Percentiles rank a stretch among this genome's conserved stretches.
phyloP scores from a whole-genome alignment of 805 yeast genomes.

The Pichia rugopelliculosa region DNA sequence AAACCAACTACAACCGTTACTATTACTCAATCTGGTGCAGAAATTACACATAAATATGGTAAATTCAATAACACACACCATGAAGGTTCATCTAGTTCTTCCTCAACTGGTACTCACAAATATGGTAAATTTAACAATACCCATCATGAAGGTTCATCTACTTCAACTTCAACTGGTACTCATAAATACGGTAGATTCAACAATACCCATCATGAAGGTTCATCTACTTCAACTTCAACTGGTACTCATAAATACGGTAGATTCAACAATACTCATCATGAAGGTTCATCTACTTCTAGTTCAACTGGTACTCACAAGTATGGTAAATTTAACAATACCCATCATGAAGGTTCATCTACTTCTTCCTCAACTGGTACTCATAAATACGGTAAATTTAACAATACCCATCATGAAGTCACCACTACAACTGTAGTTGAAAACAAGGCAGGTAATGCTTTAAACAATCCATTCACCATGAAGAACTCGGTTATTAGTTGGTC shows the following conservation, averaged over 20 bases:
- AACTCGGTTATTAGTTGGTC: slow-evolving; percentile 21
- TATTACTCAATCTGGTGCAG: slow-evolving; percentile 26
- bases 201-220: slow-evolving; percentile 31
- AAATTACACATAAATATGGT: slow-evolving; percentile 46
- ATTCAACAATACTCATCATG: slow-evolving; percentile 41
- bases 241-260: slow-evolving; percentile 41
- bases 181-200: slow-evolving; percentile 52
- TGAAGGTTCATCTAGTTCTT: slow-evolving; percentile 7
- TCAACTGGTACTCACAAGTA: slow-evolving; percentile 44
- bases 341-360: slow-evolving; percentile 34
- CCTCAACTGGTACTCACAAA: slow-evolving; percentile 35
- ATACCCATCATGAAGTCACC: slow-evolving; percentile 33
- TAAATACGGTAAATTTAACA: slow-evolving; percentile 48
- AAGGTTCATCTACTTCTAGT: slow-evolving; percentile 18
- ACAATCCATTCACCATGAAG: slow-evolving; percentile 11
- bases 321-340: slow-evolving; percentile 48
- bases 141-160: slow-evolving; percentile 31
- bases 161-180: slow-evolving; percentile 38
- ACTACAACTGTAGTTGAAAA: slow-evolving; percentile 26
- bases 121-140: slow-evolving; percentile 48
- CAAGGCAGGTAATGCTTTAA: slow-evolving; percentile 17
- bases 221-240: slow-evolving; percentile 26
- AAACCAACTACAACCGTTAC: slow-evolving; percentile 28
- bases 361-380: slow-evolving; percentile 42
- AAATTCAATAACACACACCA: slow-evolving; percentile 40